Percentiles rank a stretch among this genome's conserved stretches.
phyloP scores from a whole-genome alignment of 345 rosid genomes.

The Corchorus capsularis region DNA sequence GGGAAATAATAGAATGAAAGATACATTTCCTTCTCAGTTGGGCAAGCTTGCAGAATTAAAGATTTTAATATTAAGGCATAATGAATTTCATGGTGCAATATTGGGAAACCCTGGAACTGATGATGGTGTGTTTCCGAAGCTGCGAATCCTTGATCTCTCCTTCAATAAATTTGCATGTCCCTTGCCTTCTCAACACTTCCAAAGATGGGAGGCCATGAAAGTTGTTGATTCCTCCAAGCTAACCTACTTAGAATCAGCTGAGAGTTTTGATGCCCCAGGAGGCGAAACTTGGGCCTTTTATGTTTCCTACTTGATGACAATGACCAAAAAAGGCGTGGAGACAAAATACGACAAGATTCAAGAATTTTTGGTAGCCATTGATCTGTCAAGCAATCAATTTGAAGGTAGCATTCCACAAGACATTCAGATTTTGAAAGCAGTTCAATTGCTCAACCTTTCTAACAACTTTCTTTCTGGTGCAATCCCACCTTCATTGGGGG shows the following conservation, averaged over 20 bases:
- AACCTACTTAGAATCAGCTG: background rate
- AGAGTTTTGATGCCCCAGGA: accelerated
- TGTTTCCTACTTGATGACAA: slow-evolving; percentile 6
- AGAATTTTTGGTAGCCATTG: background rate
- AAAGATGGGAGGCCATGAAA: slow-evolving; percentile 26
- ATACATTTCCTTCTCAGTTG: slow-evolving; percentile 30
- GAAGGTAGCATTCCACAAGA: slow-evolving; percentile 11
- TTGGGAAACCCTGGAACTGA: background rate
- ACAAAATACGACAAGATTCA: background rate
- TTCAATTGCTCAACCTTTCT: slow-evolving; percentile 20
- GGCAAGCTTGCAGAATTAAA: slow-evolving; percentile 19
- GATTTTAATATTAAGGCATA: slow-evolving; percentile 15
- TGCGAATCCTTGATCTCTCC: slow-evolving; percentile 20
- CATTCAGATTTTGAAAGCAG: background rate
- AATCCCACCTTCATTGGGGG: too few species aligned
- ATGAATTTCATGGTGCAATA: slow-evolving; percentile 6
- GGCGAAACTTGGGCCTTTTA: too few species aligned
- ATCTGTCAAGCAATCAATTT: slow-evolving; percentile 26
- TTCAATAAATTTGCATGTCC: slow-evolving; percentile 16
- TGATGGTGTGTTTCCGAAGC: background rate
- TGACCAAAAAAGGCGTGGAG: slow-evolving; percentile 22
- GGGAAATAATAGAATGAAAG: slow-evolving; percentile 17
- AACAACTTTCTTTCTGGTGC: too few species aligned
- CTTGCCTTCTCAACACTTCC: slow-evolving; percentile 18
- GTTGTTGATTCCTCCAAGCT: background rate